Evolutionary conservation across 768 basidiomycete species (phyloP).

Genomic region (Multifurca ochricompacta): DNA sequence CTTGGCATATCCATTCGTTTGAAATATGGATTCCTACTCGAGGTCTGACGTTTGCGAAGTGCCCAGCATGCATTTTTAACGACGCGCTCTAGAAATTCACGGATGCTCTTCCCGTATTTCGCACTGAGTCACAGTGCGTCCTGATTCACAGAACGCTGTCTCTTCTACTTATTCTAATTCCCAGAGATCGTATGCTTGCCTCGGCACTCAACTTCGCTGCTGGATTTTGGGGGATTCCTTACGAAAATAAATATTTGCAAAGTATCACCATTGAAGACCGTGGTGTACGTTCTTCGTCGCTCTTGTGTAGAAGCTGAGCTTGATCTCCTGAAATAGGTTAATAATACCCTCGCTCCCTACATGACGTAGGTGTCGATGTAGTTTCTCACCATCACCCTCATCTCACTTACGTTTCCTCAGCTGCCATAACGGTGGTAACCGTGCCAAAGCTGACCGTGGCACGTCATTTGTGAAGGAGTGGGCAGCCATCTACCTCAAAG

Average conservation of each 20-base stretch:
- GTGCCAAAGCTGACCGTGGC: constrained; percentile 48
- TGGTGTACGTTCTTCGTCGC: constrained; percentile 27
- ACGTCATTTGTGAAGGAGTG: constrained; percentile 53
- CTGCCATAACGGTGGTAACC: constrained; percentile 53
- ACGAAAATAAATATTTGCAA: constrained; percentile 37
- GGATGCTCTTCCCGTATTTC: constrained; percentile 40
- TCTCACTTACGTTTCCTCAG: constrained; percentile 23
- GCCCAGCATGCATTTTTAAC: constrained; percentile 25
- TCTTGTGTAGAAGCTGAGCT: neutral
- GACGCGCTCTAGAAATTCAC: constrained; percentile 30
- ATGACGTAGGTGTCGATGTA: constrained; percentile 41
- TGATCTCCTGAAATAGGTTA: constrained; percentile 29
- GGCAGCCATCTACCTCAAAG: constrained; percentile 62
- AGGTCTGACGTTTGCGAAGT: constrained; percentile 21
- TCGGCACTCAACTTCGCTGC: constrained; percentile 46
- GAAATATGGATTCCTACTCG: constrained; percentile 37
- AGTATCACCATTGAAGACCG: constrained; percentile 35
- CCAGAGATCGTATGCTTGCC: constrained; percentile 42
- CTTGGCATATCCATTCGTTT: constrained; percentile 37
- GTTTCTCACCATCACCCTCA: neutral
- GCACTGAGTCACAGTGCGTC: constrained; percentile 42
- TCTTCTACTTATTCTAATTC: neutral
- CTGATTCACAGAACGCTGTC: neutral
- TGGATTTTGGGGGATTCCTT: constrained; percentile 44
- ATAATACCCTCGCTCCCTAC: constrained; percentile 77